Evolutionary conservation across 1,284 basidiomycete genomes (phyloP).

Genomic region (Rhodotorula sp.): DNA sequence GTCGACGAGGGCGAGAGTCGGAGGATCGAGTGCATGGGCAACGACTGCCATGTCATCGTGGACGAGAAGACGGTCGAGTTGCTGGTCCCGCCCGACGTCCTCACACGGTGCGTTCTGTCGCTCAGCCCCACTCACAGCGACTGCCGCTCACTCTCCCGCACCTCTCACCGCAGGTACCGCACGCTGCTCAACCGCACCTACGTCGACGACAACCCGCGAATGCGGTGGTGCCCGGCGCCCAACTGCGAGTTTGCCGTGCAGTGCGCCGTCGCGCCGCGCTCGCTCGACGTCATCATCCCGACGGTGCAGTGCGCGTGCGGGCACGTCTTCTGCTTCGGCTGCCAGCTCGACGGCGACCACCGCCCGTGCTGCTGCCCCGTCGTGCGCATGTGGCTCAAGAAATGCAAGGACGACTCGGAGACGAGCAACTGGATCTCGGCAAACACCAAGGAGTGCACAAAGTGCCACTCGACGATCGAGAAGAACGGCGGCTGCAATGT

Average conservation of each 20-base stretch:
- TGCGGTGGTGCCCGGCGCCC: conserved; percentile 86
- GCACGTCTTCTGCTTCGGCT: conserved; percentile 89
- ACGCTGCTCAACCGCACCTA: conserved; percentile 86
- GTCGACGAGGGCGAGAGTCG: conserved; percentile 83
- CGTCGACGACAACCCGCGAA: conserved; percentile 76
- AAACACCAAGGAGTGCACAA: conserved; percentile 96
- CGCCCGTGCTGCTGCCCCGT: conserved; percentile 86
- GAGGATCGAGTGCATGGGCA: conserved; percentile 87
- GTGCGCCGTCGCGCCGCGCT: conserved; percentile 65
- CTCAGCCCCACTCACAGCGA: neutral
- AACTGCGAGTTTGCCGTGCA: conserved; percentile 75
- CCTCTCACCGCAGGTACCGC: conserved; percentile 64
- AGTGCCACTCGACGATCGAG: conserved; percentile 95
- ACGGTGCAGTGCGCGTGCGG: conserved; percentile 75
- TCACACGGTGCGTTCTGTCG: conserved; percentile 15
- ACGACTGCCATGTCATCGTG: conserved; percentile 76
- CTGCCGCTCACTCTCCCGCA: no score
- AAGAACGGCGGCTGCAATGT: conserved; percentile 99
- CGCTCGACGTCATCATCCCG: conserved; percentile 76
- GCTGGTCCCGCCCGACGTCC: conserved; percentile 53
- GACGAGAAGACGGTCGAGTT: conserved; percentile 56
- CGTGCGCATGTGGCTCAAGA: conserved; percentile 92
- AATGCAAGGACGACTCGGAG: conserved; percentile 96
- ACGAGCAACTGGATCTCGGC: conserved; percentile 99
- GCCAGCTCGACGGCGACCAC: conserved; percentile 80